These are phyloP conservation scores for Aplosporella prunicola DNA, from an alignment of 2,329 filamentous ascomycete genomes.

Conservation along the genomic window DNA sequence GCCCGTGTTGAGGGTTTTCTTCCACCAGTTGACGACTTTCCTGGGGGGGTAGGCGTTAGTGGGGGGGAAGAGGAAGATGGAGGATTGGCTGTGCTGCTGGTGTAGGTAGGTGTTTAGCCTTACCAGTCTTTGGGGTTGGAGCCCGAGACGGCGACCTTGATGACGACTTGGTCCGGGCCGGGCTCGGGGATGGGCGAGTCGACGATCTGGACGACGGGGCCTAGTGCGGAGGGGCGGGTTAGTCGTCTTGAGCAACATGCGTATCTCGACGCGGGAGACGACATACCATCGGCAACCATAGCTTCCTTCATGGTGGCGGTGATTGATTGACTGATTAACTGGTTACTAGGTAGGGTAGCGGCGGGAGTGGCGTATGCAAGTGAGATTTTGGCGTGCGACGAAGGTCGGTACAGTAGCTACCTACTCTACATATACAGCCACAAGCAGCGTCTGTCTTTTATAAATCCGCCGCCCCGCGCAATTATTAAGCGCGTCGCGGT, in stretches of 20 bases:
- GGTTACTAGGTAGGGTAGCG: too few relatives aligned
- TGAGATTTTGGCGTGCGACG: too few relatives aligned
- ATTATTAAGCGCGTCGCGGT: too few relatives aligned
- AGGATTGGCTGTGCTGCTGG: too few relatives aligned
- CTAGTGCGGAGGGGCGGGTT: too few relatives aligned
- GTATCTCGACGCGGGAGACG: not conserved
- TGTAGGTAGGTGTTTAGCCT: not conserved
- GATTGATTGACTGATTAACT: too few relatives aligned
- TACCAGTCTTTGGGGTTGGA: conserved; percentile 17
- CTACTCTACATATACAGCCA: too few relatives aligned
- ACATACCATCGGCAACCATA: conserved; percentile 12
- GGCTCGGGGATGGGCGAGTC: conserved; percentile 26
- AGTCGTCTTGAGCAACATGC: too few relatives aligned
- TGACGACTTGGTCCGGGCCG: conserved; percentile 17
- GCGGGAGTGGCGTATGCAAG: too few relatives aligned
- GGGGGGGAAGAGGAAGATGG: not conserved
- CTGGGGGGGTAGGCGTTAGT: not conserved
- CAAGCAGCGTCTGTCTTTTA: too few relatives aligned
- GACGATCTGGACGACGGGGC: conserved; percentile 27
- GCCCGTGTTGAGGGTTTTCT: conserved; percentile 10
- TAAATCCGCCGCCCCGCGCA: too few relatives aligned
- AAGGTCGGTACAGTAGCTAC: too few relatives aligned
- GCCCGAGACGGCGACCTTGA: conserved; percentile 14
- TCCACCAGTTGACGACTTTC: not conserved
- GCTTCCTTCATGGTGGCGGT: conserved; percentile 21